Evolutionary conservation across 2,329 filamentous ascomycete species (phyloP).

Genomic region (Ophiostoma ips): DNA sequence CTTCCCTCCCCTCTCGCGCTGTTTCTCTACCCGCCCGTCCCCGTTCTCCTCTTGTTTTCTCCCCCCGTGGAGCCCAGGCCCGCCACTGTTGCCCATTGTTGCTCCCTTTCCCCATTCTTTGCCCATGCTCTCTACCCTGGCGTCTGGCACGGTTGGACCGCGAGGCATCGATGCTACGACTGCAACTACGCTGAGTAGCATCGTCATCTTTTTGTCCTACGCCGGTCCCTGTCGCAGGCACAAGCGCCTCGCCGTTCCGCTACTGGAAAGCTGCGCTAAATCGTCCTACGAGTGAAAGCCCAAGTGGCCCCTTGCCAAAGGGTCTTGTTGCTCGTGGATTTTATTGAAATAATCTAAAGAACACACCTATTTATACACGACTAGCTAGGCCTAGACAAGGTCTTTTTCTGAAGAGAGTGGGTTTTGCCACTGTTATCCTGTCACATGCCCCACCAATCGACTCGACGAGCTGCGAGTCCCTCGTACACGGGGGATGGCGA

Average conservation of each 20-base stretch:
- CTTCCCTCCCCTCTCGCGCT: not conserved
- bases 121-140: conserved; percentile 1
- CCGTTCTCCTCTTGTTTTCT: not conserved
- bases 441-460: conserved; percentile 15
- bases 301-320: conserved; percentile 8
- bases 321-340: conserved; percentile 6
- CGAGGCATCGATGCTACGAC: not conserved
- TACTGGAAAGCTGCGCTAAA: too few relatives aligned
- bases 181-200: too few relatives aligned
- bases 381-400: conserved; percentile 13
- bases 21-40: not conserved
- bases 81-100: not conserved
- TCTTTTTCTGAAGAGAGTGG: conserved; percentile 13
- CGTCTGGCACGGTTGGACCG: not conserved
- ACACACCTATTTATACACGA: conserved; percentile 5
- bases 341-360: not conserved
- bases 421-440: conserved; percentile 14
- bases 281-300: not conserved
- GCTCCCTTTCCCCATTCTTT: not conserved
- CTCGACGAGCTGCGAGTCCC: too few relatives aligned
- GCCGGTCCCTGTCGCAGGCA: not conserved
- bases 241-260: not conserved
- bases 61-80: not conserved
- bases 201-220: not conserved
- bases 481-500: not conserved